phyloP scores from a whole-genome alignment of 2,329 filamentous ascomycete genomes.

The Pseudogymnoascus sp. region DNA sequence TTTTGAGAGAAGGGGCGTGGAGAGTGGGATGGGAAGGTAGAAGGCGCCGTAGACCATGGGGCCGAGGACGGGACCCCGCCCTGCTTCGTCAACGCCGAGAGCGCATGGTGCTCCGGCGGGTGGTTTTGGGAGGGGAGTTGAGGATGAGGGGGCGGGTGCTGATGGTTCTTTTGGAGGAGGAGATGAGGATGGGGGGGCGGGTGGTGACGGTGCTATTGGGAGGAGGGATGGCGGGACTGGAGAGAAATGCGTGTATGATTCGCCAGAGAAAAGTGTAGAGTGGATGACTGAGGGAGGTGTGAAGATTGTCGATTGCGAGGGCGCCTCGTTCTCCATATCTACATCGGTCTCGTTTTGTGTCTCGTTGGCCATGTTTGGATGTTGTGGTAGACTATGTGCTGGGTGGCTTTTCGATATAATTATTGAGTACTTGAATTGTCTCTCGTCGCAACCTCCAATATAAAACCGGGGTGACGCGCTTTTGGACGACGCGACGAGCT shows the following conservation, averaged over 20 bases:
- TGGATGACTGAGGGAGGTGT: constrained; percentile 63
- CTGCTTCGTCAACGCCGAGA: constrained; percentile 88
- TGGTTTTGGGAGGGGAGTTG: not conserved
- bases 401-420: not conserved
- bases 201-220: constrained; percentile 21
- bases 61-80: constrained; percentile 86
- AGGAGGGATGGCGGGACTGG: constrained; percentile 57
- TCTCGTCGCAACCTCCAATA: not conserved
- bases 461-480: constrained; percentile 8
- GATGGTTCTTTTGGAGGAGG: constrained; percentile 10
- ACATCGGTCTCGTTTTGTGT: constrained; percentile 23
- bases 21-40: constrained; percentile 65
- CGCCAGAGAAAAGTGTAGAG: constrained; percentile 51
- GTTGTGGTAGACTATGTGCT: not conserved
- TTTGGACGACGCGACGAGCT: constrained; percentile 11
- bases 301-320: constrained; percentile 38
- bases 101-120: constrained; percentile 53
- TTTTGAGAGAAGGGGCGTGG: constrained; percentile 66
- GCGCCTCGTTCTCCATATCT: constrained; percentile 29
- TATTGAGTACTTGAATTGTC: not conserved
- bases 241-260: constrained; percentile 67
- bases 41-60: constrained; percentile 67
- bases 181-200: constrained; percentile 18
- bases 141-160: constrained; percentile 29
- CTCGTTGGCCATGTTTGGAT: constrained; percentile 28